Evolutionary conservation across 768 basidiomycete species (phyloP).

Genomic region (Ramaria sp.): DNA sequence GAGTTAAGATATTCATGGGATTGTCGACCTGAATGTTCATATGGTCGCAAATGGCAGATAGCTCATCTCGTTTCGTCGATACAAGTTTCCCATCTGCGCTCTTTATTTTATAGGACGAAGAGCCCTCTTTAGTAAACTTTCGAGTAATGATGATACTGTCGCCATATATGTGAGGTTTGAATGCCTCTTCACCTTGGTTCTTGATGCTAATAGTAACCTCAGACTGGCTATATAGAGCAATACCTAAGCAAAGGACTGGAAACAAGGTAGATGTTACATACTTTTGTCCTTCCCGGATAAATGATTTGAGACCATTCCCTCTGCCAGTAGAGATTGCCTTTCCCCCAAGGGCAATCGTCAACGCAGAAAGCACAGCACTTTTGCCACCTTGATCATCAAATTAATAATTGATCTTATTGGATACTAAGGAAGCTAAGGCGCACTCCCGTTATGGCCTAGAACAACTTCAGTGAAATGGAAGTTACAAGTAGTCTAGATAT

Average conservation of each 20-base stretch:
- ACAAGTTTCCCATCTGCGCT: slow-evolving; percentile 52
- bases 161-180: slow-evolving; percentile 74
- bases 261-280: slow-evolving; percentile 24
- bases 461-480: slow-evolving; percentile 3
- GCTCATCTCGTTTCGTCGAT: slow-evolving; percentile 71
- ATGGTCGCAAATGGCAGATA: slow-evolving; percentile 82
- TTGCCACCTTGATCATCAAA: slow-evolving; percentile 59
- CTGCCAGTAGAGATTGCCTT: slow-evolving; percentile 89
- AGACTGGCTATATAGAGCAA: slow-evolving; percentile 33
- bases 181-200: slow-evolving; percentile 89
- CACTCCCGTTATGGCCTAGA: slow-evolving; percentile 86
- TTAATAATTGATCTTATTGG: background rate
- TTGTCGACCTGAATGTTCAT: slow-evolving; percentile 98
- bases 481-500: slow-evolving; percentile 13
- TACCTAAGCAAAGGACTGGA: background rate
- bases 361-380: slow-evolving; percentile 86
- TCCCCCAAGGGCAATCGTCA: slow-evolving; percentile 88
- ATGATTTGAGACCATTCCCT: slow-evolving; percentile 71
- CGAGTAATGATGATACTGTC: slow-evolving; percentile 79
- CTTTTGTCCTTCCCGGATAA: slow-evolving; percentile 78
- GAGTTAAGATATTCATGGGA: slow-evolving; percentile 89
- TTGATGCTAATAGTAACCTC: slow-evolving; percentile 75
- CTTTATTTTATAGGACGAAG: slow-evolving; percentile 75
- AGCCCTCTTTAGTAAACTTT: slow-evolving; percentile 64
- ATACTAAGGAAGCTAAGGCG: slow-evolving; percentile 20